Base-by-base conservation (phyloP, 176 grass and related monocot species). In the Musa acuminata region DNA sequence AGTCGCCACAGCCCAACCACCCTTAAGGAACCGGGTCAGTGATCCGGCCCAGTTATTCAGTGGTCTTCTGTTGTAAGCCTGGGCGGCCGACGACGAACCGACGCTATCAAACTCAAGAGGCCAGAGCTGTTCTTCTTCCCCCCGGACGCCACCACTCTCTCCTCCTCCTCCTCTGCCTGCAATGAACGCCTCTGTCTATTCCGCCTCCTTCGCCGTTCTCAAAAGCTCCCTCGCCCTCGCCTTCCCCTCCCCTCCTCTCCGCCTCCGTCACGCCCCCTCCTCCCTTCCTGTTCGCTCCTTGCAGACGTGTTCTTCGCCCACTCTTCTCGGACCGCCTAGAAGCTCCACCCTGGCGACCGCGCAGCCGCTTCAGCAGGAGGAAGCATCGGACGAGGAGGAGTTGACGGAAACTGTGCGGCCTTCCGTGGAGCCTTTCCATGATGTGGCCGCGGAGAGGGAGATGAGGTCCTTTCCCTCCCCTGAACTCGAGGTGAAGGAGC, bases 401-500 rank as follows among this genome's bases (percentile, higher is more conserved):
- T 77, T 71, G 50, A 9, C 24, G 13, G 82, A 22, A 13, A 24
- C 10, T 48, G 23, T 24, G 10, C 78, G 75, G 1, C 52, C 83
- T 49, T 89, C 86, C 77, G 20, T 75, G 24, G 80, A 80, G 13
- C 77, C 82, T 25, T 68, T 83, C 20, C 84, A 83, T 83, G 82
- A 76, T n/a, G 77, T 43, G 62, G 73, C 70, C 57, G 83, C 80
- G 12, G 79, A 80, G 82, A 91, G 65, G 86, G 90, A 92, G 10
- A 62, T 80, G 48, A 72, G 69, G 49, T 80, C 84, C 55, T 64
- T 89, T 29, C 51, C 84, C 62, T 89, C 90, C 12, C 95, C 88
- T 20, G 86, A 85, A 62, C 78, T 98, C 69, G 75, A 86, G 73
- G 88, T 91, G 78, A 76, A 76, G 26, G 87, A 94, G 76, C 85